phyloP scores from a whole-genome alignment of 1,284 basidiomycete species.

The Austroboletus novae-zelandiae region DNA sequence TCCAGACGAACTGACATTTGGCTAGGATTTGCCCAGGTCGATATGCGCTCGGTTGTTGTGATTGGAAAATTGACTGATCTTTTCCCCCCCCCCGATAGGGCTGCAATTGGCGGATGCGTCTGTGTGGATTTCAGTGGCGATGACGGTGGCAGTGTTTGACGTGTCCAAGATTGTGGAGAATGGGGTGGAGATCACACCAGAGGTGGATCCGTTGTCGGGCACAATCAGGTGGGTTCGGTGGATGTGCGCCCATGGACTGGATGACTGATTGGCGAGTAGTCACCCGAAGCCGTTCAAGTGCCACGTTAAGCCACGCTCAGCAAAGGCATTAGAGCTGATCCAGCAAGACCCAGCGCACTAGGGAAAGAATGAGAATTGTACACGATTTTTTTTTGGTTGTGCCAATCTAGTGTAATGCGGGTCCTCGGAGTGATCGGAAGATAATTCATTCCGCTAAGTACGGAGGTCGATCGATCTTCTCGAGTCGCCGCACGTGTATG shows the following conservation, averaged over 20 bases:
- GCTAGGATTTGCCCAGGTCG: conserved; percentile 56
- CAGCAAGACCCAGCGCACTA: conserved; percentile 39
- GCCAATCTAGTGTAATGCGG: neutral
- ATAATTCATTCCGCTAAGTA: neutral
- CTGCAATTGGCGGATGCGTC: conserved; percentile 56
- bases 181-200: conserved; percentile 43
- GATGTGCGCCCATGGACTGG: neutral
- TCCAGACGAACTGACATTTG: conserved; percentile 8
- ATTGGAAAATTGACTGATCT: conserved; percentile 3
- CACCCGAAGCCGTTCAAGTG: conserved; percentile 63
- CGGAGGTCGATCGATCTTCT: conserved; percentile 7
- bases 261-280: conserved; percentile 32
- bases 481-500: neutral
- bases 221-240: conserved; percentile 48
- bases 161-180: conserved; percentile 33
- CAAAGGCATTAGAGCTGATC: conserved; percentile 50
- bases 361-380: neutral
- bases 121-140: conserved; percentile 52
- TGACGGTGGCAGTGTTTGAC: conserved; percentile 52
- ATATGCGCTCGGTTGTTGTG: neutral
- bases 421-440: conserved; percentile 9
- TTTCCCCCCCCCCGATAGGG: conserved; percentile 32
- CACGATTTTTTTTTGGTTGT: neutral
- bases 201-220: conserved; percentile 51
- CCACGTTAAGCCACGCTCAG: conserved; percentile 55